These are phyloP conservation scores for Solanum virginianum DNA, from an alignment of 257 asterid species.

Conservation along the genomic window DNA sequence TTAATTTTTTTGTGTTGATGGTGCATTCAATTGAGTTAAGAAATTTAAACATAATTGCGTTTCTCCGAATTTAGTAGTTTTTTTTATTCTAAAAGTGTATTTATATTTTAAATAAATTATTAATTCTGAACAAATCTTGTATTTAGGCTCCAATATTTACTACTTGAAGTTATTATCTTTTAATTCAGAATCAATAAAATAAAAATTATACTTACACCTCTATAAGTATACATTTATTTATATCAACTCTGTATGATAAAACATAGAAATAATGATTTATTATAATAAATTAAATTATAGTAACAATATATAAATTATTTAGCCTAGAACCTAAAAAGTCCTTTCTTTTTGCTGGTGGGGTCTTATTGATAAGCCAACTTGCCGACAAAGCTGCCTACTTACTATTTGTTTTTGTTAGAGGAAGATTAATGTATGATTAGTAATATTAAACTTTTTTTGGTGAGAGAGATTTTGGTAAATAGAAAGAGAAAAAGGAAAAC, in stretches of 20 bases:
- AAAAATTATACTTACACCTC: neutral
- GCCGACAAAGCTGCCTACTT: conserved; percentile 1
- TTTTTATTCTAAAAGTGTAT: too few relatives aligned
- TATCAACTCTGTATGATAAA: too few relatives aligned
- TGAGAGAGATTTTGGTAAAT: neutral
- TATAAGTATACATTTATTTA: too few relatives aligned
- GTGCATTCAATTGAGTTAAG: neutral
- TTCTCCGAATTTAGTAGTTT: too few relatives aligned
- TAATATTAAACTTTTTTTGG: neutral
- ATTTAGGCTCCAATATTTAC: neutral
- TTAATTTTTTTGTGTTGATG: neutral
- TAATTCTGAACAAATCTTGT: neutral
- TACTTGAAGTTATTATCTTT: too few relatives aligned
- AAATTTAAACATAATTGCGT: neutral
- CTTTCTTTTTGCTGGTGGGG: neutral
- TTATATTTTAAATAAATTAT: neutral
- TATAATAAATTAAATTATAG: too few relatives aligned
- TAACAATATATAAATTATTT: too few relatives aligned
- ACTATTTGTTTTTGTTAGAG: neutral
- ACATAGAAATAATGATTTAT: too few relatives aligned
- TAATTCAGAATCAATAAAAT: neutral
- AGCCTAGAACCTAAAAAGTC: neutral
- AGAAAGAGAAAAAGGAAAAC: neutral
- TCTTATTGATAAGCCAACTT: neutral
- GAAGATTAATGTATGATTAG: neutral